phyloP scores from a whole-genome alignment of 805 yeast species.

The Teunomyces panamensis region DNA sequence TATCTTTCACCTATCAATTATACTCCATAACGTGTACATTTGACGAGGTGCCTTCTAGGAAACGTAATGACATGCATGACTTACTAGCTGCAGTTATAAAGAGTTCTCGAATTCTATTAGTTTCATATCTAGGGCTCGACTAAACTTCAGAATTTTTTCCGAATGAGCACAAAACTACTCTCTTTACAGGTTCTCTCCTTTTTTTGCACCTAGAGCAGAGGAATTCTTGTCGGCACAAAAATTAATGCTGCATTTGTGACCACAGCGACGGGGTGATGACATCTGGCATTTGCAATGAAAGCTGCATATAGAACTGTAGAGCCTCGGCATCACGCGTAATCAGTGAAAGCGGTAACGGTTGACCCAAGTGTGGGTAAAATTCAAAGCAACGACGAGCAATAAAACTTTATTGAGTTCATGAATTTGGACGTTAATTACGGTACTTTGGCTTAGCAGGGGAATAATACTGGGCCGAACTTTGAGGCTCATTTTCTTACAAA shows the following conservation, averaged over 20 bases:
- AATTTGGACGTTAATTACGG: background rate
- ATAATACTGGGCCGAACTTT: background rate
- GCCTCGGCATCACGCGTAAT: too few relatives aligned
- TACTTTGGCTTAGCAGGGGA: background rate
- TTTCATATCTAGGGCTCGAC: background rate
- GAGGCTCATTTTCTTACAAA: background rate
- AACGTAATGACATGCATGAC: background rate
- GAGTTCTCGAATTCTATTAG: background rate
- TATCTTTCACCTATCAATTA: too few relatives aligned
- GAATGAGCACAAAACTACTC: background rate
- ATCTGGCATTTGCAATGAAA: background rate
- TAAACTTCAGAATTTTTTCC: background rate
- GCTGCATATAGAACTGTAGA: background rate
- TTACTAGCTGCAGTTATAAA: background rate
- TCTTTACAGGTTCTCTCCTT: background rate
- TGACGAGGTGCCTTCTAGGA: background rate
- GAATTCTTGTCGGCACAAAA: background rate
- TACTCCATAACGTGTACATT: background rate
- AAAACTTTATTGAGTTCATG: too few relatives aligned
- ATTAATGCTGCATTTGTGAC: too few relatives aligned
- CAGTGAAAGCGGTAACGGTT: too few relatives aligned
- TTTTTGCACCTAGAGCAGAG: background rate
- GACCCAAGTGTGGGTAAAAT: too few relatives aligned
- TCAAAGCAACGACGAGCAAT: too few relatives aligned
- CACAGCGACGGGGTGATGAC: too few relatives aligned